Conservation (phyloP, 352 stramenopile species). For the Phytophthora melonis region DNA sequence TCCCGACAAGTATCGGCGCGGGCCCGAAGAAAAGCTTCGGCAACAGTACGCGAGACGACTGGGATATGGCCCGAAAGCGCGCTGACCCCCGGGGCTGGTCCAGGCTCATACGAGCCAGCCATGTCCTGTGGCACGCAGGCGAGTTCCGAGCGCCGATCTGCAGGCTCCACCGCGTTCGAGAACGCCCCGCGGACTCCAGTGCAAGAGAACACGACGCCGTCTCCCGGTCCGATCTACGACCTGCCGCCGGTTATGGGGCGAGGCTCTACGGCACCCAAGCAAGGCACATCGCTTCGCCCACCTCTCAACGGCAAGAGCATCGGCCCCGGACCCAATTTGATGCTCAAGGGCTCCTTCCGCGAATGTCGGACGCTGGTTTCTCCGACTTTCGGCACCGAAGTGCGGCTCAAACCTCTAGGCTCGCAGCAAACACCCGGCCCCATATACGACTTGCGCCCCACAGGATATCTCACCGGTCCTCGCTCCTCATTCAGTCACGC, state of each 20-base stretch:
- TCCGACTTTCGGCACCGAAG: conserved; percentile 80
- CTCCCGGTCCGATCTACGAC: conserved; percentile 82
- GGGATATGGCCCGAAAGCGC: conserved; percentile 72
- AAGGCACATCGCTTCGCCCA: conserved; percentile 65
- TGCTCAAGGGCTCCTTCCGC: conserved; percentile 65
- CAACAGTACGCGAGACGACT: conserved; percentile 82
- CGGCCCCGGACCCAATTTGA: conserved; percentile 69
- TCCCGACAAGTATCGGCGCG: conserved; percentile 67
- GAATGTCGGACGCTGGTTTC: conserved; percentile 56
- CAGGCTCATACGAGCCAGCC: conserved; percentile 71
- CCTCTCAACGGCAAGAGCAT: conserved; percentile 66
- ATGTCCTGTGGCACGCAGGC: conserved; percentile 69
- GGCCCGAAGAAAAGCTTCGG: conserved; percentile 79
- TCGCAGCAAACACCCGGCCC: conserved; percentile 54
- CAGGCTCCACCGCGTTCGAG: conserved; percentile 65
- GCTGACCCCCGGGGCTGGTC: conserved; percentile 68
- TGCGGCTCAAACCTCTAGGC: conserved; percentile 44
- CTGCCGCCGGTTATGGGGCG: conserved; percentile 58
- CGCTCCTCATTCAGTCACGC: conserved; percentile 71
- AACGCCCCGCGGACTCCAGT: conserved; percentile 62
- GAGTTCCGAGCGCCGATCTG: conserved; percentile 60
- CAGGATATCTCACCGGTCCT: conserved; percentile 66
- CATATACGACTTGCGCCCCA: conserved; percentile 78
- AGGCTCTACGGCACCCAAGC: conserved; percentile 55
- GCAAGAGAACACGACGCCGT: conserved; percentile 67